Evolutionary conservation across 148 eudicot genomes (phyloP).

Genomic region (Talinum fruticosum): DNA sequence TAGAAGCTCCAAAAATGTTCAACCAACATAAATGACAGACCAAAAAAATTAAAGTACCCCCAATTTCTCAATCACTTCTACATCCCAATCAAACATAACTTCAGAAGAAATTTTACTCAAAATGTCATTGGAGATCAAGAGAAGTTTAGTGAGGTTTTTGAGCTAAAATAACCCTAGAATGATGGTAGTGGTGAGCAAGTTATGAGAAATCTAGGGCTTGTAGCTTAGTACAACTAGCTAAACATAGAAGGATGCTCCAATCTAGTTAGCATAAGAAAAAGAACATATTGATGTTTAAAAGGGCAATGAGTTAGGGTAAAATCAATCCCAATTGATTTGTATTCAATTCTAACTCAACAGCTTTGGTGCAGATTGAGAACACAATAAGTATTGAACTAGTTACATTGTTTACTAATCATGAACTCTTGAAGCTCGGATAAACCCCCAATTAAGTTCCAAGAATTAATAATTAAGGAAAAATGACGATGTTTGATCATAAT

Average conservation of each 20-base stretch:
- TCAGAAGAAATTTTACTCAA: conserved; percentile 52
- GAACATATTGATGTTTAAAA: conserved; percentile 49
- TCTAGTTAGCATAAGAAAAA: conserved; percentile 76
- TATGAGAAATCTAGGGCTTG: conserved; percentile 64
- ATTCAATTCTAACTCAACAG: conserved; percentile 59
- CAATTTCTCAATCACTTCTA: conserved; percentile 45
- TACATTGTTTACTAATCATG: conserved; percentile 67
- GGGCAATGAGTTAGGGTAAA: conserved; percentile 43
- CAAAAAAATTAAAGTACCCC: conserved; percentile 43
- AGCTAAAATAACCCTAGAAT: conserved; percentile 53
- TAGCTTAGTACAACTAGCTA: conserved; percentile 45
- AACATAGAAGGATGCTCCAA: conserved; percentile 52
- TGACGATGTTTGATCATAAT: too few species aligned
- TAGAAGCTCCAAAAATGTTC: conserved; percentile 53
- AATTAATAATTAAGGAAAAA: too few species aligned
- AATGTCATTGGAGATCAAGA: conserved; percentile 59
- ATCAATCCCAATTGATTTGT: conserved; percentile 66
- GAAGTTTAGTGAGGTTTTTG: conserved; percentile 54
- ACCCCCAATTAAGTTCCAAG: too few species aligned
- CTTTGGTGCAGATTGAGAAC: conserved; percentile 43
- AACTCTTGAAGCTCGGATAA: conserved; percentile 50
- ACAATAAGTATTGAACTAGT: conserved; percentile 66
- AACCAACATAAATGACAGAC: conserved; percentile 54
- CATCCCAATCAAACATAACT: conserved; percentile 5
- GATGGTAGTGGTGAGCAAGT: conserved; percentile 53